phyloP scores from a whole-genome alignment of 148 eudicot species.

The Nyssa sinensis region DNA sequence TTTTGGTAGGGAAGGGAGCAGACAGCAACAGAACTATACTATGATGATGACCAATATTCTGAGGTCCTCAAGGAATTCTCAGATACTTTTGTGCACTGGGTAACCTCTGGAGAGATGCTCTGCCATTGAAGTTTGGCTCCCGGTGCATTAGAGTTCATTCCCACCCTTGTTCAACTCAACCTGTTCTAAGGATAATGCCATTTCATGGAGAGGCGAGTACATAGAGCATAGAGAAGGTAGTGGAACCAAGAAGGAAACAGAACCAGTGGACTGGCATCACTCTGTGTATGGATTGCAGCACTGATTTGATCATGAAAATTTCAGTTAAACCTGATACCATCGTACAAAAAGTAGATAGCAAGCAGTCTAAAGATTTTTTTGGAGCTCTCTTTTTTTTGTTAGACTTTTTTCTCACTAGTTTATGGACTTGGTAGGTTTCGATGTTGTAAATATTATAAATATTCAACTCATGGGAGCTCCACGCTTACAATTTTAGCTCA shows the following conservation, averaged over 20 bases:
- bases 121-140: constrained; percentile 35
- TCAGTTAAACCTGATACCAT: constrained; percentile 16
- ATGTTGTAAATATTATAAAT: constrained; percentile 12
- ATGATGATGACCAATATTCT: constrained; percentile 27
- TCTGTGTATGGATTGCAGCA: constrained; percentile 3
- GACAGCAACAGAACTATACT: constrained; percentile 42
- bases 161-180: too few relatives aligned
- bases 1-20: constrained; percentile 47
- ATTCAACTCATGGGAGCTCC: neutral
- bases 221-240: neutral
- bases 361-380: constrained; percentile 14
- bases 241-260: neutral
- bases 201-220: too few relatives aligned
- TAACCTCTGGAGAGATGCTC: constrained; percentile 65
- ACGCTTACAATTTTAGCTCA: constrained; percentile 2
- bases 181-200: too few relatives aligned
- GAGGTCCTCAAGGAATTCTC: constrained; percentile 64
- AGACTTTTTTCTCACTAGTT: too few relatives aligned
- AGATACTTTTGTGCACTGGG: constrained; percentile 78
- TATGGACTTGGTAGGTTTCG: constrained; percentile 1
- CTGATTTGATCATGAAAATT: constrained; percentile 15
- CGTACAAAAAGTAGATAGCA: constrained; percentile 28
- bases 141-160: too few relatives aligned
- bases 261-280: neutral
- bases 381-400: neutral